Conservation (phyloP, 1,139 yeast species). For the Candida tropicalis region DNA sequence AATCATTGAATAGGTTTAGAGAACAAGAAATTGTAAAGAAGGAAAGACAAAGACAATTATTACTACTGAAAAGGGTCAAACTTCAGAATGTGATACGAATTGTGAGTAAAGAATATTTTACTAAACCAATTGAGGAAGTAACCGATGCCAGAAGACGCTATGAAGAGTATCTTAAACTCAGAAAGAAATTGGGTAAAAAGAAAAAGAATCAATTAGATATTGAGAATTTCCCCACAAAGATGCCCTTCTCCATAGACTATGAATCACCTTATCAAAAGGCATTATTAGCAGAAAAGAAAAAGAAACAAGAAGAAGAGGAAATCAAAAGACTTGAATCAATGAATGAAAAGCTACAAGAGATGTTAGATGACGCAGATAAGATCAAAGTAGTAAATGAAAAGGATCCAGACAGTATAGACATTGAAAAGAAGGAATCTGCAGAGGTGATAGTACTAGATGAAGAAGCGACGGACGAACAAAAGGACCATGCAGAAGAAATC, state of each 20-base stretch:
- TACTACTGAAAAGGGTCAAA: constrained; percentile 64
- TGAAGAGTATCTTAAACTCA: constrained; percentile 32
- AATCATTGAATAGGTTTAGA: constrained; percentile 73
- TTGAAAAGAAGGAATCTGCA: neutral
- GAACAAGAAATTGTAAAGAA: constrained; percentile 86
- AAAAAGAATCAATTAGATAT: constrained; percentile 24
- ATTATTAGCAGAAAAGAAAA: constrained; percentile 22
- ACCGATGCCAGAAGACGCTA: constrained; percentile 41
- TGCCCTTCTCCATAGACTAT: constrained; percentile 43
- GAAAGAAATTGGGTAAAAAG: constrained; percentile 41
- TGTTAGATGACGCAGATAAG: constrained; percentile 54
- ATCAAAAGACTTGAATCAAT: constrained; percentile 16
- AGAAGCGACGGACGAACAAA: neutral
- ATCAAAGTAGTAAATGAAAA: constrained; percentile 26
- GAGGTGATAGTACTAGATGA: neutral
- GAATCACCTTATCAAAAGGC: constrained; percentile 37
- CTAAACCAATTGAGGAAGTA: constrained; percentile 58
- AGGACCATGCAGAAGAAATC: no score
- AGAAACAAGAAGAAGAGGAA: constrained; percentile 16
- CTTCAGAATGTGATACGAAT: constrained; percentile 59
- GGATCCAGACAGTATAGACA: neutral
- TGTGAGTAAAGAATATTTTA: constrained; percentile 40
- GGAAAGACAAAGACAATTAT: constrained; percentile 71
- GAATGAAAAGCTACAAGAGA: constrained; percentile 11
- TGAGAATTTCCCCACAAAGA: constrained; percentile 19